A percentile compares a stretch with the other conserved stretches of the same genome.
These are phyloP conservation scores for Hymenoscyphus infarciens DNA, from an alignment of 2,329 filamentous ascomycete species.

Conservation along the genomic window DNA sequence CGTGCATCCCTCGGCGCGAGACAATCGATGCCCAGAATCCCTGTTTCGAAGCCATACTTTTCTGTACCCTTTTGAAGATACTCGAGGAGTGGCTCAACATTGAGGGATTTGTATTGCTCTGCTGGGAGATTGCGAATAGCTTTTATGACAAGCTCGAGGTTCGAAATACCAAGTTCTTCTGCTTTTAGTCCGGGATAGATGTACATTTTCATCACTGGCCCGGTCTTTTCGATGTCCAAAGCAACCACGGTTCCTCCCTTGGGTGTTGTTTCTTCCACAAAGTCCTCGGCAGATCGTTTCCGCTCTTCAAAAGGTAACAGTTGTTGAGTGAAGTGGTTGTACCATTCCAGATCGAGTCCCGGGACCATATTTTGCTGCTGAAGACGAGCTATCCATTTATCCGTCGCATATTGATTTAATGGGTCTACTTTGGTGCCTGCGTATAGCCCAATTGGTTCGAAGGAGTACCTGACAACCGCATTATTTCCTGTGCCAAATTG, in stretches of 20 bases:
- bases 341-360: constrained; percentile 28
- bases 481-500: constrained; percentile 25
- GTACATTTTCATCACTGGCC: constrained; percentile 28
- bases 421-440: constrained; percentile 23
- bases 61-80: constrained; percentile 24
- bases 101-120: constrained; percentile 23
- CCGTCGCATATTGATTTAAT: constrained; percentile 6
- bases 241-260: constrained; percentile 28
- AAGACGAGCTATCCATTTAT: constrained; percentile 14
- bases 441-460: constrained; percentile 27
- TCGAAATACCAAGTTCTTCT: constrained; percentile 26
- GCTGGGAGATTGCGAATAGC: constrained; percentile 24
- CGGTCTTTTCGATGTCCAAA: constrained; percentile 27
- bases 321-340: constrained; percentile 19
- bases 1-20: constrained; percentile 23
- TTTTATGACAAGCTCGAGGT: constrained; percentile 25
- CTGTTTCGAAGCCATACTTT: constrained; percentile 27
- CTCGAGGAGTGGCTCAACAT: constrained; percentile 26
- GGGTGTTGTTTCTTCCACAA: constrained; percentile 20
- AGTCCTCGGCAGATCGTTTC: neutral
- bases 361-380: constrained; percentile 23
- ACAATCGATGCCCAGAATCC: constrained; percentile 29
- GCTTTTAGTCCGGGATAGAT: constrained; percentile 29
- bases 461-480: constrained; percentile 26
- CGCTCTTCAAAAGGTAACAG: constrained; percentile 19